Percentiles rank a stretch among this genome's conserved stretches.
These are phyloP conservation scores for Synchytrium microbalum DNA, from an alignment of 371 early-diverging fungal species.

Conservation along the genomic window DNA sequence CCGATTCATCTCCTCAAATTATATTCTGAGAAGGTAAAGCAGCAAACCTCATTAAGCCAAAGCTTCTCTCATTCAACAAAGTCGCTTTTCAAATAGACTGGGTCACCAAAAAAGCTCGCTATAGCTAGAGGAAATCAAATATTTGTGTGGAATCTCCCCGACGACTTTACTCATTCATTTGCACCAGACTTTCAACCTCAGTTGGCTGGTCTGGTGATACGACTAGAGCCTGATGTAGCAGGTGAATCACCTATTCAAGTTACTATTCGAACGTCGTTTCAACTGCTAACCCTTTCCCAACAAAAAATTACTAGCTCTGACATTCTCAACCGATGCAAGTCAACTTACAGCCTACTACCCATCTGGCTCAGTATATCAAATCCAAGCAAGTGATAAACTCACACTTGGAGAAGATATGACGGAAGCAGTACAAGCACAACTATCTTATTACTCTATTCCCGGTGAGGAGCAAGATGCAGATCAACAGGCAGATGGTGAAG, in stretches of 20 bases:
- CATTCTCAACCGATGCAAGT: neutral
- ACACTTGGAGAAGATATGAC: neutral
- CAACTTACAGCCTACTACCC: neutral
- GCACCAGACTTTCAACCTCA: neutral
- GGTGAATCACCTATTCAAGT: neutral
- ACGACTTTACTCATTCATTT: neutral
- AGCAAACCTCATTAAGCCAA: neutral
- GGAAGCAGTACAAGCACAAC: neutral
- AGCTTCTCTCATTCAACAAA: neutral
- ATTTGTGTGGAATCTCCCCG: neutral
- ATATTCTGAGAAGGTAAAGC: neutral
- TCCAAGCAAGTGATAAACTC: neutral
- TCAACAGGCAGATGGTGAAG: constrained; percentile 1
- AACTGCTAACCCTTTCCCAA: no score
- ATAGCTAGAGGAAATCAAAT: neutral
- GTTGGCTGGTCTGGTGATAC: neutral
- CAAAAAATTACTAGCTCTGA: neutral
- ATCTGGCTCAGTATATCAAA: neutral
- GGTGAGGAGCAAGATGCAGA: neutral
- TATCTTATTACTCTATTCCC: neutral
- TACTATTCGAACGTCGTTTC: no score
- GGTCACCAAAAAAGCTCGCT: neutral
- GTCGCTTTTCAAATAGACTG: neutral
- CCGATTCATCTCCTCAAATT: neutral
- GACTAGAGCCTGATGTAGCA: neutral